Base-by-base conservation (phyloP, 768 basidiomycete species). In the Tricholoma saponaceum region DNA sequence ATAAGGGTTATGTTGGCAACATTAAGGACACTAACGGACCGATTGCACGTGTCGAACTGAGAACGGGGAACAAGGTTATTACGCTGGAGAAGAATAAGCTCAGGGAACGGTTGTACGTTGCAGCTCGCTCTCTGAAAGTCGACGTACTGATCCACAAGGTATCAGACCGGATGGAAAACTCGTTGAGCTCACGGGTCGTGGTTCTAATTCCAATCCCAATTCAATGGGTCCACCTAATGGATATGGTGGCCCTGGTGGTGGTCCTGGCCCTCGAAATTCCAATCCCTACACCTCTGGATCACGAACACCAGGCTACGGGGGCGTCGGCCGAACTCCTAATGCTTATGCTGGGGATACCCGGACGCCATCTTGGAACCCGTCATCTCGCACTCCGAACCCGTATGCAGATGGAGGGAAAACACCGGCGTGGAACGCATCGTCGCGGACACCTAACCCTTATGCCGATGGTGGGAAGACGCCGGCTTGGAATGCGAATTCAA, bases 1-100 rank as follows among this genome's bases (percentile, higher is more conserved):
- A 89, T 67, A 99, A 99, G 72, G 92, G 94, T 13, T 89, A 95
- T 64, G 79, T 87, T 46, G 97, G 97, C 6, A 84, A 86, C 4
- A 90, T 98, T 77, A 98, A 95, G 73, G 97, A 98, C 68, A 91
- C 94, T 26, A 96, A 95, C 58, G 96, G 95, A 4, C 79, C 80
- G 37, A 77, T 85, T 56, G 92, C 89, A 1, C 83, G 97, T 41
- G 94, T 99, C 13, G 97, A 98, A 71, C 76, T 99, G n/a, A 87
- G 93, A 13, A 89, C 88, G 37, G 78, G 79, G 16, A 95, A 95
- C 72, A 95, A 92, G 71, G 78, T 95, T 20, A 86, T 99, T 57
- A 87, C 87, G 37, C 86, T 98, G 57, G 89, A 90, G 50, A 92
- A 94, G 66, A 80, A 82, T 46, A 92, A 90, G 66, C 71, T 96